These are phyloP conservation scores for Lagenidium giganteum DNA, from an alignment of 352 stramenopile species.

Conservation along the genomic window DNA sequence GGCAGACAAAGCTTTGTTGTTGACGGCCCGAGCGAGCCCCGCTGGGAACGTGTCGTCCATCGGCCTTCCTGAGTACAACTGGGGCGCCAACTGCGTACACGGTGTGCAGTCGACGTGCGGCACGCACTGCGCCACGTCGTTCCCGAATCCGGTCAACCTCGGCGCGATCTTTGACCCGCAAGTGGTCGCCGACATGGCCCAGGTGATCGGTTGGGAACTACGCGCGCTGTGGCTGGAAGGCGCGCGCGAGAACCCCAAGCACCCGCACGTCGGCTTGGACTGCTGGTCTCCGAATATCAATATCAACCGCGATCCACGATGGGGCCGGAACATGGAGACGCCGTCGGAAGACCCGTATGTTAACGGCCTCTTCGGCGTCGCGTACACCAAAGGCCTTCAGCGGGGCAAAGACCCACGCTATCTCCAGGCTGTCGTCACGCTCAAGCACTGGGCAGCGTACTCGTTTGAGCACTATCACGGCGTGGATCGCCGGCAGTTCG, in stretches of 20 bases:
- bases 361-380: constrained; percentile 87
- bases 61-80: constrained; percentile 89
- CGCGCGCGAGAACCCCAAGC: constrained; percentile 58
- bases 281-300: constrained; percentile 96
- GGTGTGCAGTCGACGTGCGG: constrained; percentile 84
- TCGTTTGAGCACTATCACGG: constrained; percentile 76
- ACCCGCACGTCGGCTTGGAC: constrained; percentile 78
- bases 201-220: constrained; percentile 83
- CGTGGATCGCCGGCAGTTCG: constrained; percentile 81
- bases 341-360: constrained; percentile 92
- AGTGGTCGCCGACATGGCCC: constrained; percentile 76
- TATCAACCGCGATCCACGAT: constrained; percentile 92
- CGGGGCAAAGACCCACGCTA: constrained; percentile 60
- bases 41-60: constrained; percentile 74
- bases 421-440: constrained; percentile 83
- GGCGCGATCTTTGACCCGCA: constrained; percentile 85
- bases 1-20: constrained; percentile 60
- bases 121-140: constrained; percentile 81
- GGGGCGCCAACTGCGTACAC: constrained; percentile 92
- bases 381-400: constrained; percentile 89
- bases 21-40: constrained; percentile 66
- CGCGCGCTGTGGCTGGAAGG: constrained; percentile 76
- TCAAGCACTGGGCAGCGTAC: constrained; percentile 95
- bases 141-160: constrained; percentile 88
- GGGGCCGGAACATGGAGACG: constrained; percentile 92